phyloP scores from a whole-genome alignment of 108 stramenopile genomes.

The Nitzschia sp. region DNA sequence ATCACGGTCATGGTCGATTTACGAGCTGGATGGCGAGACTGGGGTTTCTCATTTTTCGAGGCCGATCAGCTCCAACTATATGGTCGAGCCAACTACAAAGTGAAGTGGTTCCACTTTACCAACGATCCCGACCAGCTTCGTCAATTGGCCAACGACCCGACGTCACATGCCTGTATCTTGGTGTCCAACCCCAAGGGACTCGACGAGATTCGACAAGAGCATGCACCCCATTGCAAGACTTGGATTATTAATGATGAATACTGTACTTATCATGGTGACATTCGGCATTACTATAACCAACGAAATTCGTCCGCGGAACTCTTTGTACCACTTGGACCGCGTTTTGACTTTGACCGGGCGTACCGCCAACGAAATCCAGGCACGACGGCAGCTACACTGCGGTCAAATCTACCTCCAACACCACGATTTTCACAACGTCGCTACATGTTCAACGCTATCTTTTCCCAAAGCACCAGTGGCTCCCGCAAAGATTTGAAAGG shows the following conservation, averaged over 20 bases:
- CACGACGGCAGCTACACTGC: neutral
- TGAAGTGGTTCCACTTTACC: constrained; percentile 11
- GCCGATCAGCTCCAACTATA: constrained; percentile 15
- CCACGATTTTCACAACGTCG: constrained; percentile 27
- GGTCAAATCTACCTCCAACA: neutral
- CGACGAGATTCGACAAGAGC: constrained; percentile 11
- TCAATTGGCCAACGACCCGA: neutral
- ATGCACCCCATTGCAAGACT: constrained; percentile 21
- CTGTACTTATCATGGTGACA: constrained; percentile 17
- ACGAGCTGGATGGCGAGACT: constrained; percentile 16
- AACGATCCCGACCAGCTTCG: neutral
- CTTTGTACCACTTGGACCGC: constrained; percentile 35
- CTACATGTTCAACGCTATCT: constrained; percentile 33
- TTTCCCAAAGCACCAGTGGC: constrained; percentile 22
- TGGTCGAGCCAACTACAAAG: neutral
- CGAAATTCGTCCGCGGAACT: neutral
- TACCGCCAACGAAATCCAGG: neutral
- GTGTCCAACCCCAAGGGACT: constrained; percentile 21
- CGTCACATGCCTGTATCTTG: constrained; percentile 1
- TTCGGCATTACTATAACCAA: constrained; percentile 27
- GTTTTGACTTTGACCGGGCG: constrained; percentile 25
- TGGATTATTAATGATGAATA: constrained; percentile 39
- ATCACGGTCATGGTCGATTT: constrained; percentile 10
- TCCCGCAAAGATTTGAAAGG: constrained; percentile 17
- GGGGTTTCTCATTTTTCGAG: constrained; percentile 18